Conservation (phyloP, 306 rosid species). For the Sphenostylis stenocarpa region DNA sequence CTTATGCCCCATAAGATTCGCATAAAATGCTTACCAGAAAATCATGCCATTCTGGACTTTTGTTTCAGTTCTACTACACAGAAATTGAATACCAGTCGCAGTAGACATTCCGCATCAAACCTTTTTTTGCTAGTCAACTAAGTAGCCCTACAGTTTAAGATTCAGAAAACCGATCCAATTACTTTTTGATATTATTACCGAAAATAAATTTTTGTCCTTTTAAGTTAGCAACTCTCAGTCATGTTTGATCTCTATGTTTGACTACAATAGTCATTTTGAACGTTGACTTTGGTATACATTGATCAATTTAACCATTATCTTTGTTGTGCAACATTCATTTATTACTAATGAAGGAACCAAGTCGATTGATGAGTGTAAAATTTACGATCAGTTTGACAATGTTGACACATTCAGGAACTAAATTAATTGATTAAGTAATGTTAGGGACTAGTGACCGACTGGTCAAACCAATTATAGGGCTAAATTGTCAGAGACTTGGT, state of each 20-base stretch:
- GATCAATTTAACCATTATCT: neutral
- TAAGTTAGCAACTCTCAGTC: neutral
- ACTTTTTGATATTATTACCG: neutral
- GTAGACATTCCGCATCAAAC: slow-evolving; percentile 1
- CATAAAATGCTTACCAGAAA: slow-evolving; percentile 10
- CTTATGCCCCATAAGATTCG: neutral
- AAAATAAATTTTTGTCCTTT: neutral
- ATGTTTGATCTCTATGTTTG: neutral
- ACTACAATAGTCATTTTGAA: neutral
- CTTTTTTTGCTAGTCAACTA: neutral
- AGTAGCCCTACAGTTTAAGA: neutral
- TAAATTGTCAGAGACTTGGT: neutral
- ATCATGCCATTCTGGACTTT: neutral
- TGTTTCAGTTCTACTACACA: neutral
- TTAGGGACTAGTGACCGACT: neutral
- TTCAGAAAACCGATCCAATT: neutral
- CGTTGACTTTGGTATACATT: neutral
- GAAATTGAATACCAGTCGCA: neutral
- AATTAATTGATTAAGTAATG: neutral
- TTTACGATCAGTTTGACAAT: neutral
- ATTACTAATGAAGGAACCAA: neutral
- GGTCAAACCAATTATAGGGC: neutral
- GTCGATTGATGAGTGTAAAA: neutral
- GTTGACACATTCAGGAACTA: neutral
- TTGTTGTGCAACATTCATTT: neutral